Base-by-base conservation (phyloP, 2,329 filamentous ascomycete species). In the Talaromyces sp. region DNA sequence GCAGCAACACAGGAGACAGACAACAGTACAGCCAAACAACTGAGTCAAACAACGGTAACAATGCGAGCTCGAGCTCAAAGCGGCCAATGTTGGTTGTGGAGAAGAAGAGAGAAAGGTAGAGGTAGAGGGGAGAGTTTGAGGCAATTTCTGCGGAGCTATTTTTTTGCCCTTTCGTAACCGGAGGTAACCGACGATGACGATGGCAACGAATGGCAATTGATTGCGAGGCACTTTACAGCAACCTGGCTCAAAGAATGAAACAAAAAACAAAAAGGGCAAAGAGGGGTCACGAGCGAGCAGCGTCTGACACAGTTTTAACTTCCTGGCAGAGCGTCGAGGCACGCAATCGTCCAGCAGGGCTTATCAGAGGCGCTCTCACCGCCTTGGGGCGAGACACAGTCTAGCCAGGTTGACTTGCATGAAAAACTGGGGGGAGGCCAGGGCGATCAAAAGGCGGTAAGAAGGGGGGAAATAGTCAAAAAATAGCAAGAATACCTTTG, bases 131-230 rank as follows among this genome's bases (percentile, higher is more conserved):
- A 27, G 56, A 40, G 31, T 27, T 28, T 56, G 61, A 62, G 57
- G 61, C 40, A 62, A 56, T 52, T 61, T 51, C 61, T 53, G 57
- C 50, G 28, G 50, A 8, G 18, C 12, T n/a, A 14, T 52, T 51
- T 28, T 53, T n/a, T 30, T 53, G 16, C 50, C 50, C 50, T 53
- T 28, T 18, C 56, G 55, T 62, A 62, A 62, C 61, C 61, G 61
- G 61, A 62, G 54, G 40, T 59, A 62, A 57, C 61, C 61, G 61
- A 62, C 61, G 28, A 62, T 56, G 61, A 59, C 61, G 61, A 62
- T 59, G 18, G 42, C 51, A 44, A 23, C 31, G 54, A 18, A 30
- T 23, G 23, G 31, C 50, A 53, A 53, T 53, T 53, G 50, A 53
- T 53, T 33, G 50, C 44, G 23, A 47, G 23, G 23, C 50, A 53